These are phyloP conservation scores for Trichoderma sp. DNA, from an alignment of 2,329 filamentous ascomycete species.

Conservation along the genomic window DNA sequence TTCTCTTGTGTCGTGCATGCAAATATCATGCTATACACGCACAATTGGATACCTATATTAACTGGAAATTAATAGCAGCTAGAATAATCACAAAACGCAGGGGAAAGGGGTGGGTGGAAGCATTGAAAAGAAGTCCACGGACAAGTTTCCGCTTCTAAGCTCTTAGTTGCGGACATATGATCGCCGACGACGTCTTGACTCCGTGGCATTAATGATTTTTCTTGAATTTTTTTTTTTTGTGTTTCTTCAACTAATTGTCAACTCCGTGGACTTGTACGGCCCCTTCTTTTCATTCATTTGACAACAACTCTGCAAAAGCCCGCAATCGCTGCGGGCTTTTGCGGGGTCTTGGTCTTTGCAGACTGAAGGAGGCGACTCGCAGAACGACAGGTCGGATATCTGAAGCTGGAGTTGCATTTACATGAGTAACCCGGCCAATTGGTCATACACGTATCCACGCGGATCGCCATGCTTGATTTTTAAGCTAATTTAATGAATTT, in stretches of 20 bases:
- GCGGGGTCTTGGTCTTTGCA: background rate
- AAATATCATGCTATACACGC: background rate
- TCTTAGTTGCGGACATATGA: background rate
- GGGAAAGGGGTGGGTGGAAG: background rate
- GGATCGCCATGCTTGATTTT: background rate
- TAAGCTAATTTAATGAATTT: background rate
- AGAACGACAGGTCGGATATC: conserved; percentile 12
- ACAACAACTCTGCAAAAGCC: background rate
- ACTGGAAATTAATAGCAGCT: background rate
- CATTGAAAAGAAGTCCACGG: background rate
- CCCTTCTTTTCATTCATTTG: no score
- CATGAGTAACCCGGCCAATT: background rate
- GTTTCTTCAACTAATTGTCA: background rate
- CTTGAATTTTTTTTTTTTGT: background rate
- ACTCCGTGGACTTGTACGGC: background rate
- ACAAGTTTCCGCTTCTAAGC: background rate
- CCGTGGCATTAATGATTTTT: background rate
- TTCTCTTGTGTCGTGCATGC: background rate
- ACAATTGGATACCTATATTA: background rate
- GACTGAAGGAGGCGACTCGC: background rate
- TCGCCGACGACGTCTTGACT: background rate
- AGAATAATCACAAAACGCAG: background rate
- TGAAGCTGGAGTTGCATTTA: background rate
- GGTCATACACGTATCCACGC: background rate
- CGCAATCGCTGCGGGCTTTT: conserved; percentile 13